Base-by-base conservation (phyloP, 2,329 filamentous ascomycete species). In the Sphaerulina musiva region DNA sequence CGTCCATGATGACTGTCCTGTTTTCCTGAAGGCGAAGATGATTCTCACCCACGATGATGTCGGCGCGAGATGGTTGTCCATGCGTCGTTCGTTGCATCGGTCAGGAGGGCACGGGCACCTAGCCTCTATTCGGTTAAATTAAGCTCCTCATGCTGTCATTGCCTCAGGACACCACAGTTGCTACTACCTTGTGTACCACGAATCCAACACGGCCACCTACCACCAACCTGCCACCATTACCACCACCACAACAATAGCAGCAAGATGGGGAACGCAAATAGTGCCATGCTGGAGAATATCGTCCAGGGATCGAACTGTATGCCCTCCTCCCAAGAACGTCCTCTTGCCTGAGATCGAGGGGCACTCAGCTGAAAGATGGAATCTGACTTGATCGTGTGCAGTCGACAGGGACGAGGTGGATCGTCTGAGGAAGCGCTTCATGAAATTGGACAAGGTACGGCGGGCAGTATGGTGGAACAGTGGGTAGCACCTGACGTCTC, bases 331-430 rank as follows among this genome's bases (percentile, higher is more conserved):
- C 29, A 17, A 17, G 1, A 44, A 20, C 42, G 6, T n/a, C 29
- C 14, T 44, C 5, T 7, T 17, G n/a, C 40, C 17, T 31, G 20
- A n/a, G 36, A 20, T 36, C 45, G 23, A 10, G 32, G 14, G 23
- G 3, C 12, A 17, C 10, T 26, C 46, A 40, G 47, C 46, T 43
- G 46, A 32, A 55, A 45, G 29, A 41, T 43, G 40, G 53, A 53
- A 59, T 59, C 53, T 61, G 53, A 45, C 47, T 23, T 31, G 39
- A 45, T 23, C 29, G 20, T 12, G 44, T 36, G 65, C 67, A 97
- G 92, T 98, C 78, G 89, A 98, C 77, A 86, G 88, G 72, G 93
- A 98, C 68, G 93, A 98, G 74, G 90, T 98, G 57, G 93, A 97
- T 71, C 83, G 93, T 68, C 79, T 98, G 70, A 83, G 90, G 69